A percentile compares a stretch with the other conserved stretches of the same genome.
Conservation (phyloP, 2,329 filamentous ascomycete genomes). For the Hypoxylon sp. region DNA sequence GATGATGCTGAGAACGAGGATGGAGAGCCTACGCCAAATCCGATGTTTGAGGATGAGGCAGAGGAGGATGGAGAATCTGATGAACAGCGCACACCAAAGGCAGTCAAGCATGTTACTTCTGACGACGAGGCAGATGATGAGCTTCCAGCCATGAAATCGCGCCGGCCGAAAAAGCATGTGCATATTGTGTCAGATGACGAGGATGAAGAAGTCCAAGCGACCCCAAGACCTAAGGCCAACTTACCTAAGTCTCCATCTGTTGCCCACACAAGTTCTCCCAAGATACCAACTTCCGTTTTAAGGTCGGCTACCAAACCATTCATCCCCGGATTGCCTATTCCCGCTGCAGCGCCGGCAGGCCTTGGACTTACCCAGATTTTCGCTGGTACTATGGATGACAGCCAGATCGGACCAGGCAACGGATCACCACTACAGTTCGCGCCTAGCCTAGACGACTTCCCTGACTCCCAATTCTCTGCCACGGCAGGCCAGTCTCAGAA, state of each 20-base stretch:
- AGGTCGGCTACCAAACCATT: constrained; percentile 78
- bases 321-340: constrained; percentile 76
- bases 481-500: constrained; percentile 66
- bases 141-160: constrained; percentile 60
- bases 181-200: constrained; percentile 75
- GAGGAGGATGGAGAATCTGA: constrained; percentile 58
- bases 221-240: constrained; percentile 63
- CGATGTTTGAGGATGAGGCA: constrained; percentile 57
- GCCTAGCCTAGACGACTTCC: constrained; percentile 70
- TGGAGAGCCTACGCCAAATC: constrained; percentile 45
- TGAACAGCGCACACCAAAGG: constrained; percentile 43
- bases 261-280: constrained; percentile 64
- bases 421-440: constrained; percentile 64
- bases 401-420: constrained; percentile 58
- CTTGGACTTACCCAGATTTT: constrained; percentile 92
- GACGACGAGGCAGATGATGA: constrained; percentile 59
- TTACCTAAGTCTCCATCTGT: constrained; percentile 60
- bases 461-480: constrained; percentile 74
- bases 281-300: constrained; percentile 74
- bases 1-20: constrained; percentile 55
- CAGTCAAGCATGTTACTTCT: constrained; percentile 55
- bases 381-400: constrained; percentile 86
- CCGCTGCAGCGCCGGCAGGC: constrained; percentile 68
- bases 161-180: constrained; percentile 65
- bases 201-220: constrained; percentile 60